Conservation (phyloP, 208 protist species). For the Leishmania gerbilli region DNA sequence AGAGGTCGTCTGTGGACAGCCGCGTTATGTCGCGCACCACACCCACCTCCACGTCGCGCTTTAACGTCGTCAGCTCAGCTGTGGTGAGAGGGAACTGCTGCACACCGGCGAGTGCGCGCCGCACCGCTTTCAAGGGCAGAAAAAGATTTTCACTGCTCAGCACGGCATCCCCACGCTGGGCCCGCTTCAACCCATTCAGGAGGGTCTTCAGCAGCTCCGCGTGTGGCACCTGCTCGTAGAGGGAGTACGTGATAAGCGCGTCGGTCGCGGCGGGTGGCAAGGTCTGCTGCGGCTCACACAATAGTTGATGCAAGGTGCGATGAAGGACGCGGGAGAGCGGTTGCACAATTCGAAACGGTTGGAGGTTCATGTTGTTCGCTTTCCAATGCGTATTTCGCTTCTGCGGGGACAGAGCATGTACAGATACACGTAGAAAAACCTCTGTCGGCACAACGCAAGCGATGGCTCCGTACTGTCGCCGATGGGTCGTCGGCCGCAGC, state of each 20-base stretch:
- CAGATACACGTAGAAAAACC: neutral
- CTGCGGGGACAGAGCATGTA: neutral
- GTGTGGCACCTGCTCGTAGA: slow-evolving; percentile 67
- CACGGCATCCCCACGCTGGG: slow-evolving; percentile 6
- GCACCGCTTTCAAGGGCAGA: slow-evolving; percentile 19
- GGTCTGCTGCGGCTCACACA: slow-evolving; percentile 8
- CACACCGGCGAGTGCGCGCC: slow-evolving; percentile 37
- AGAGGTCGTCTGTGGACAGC: slow-evolving; percentile 25
- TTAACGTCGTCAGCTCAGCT: slow-evolving; percentile 3
- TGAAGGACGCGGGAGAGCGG: slow-evolving; percentile 53
- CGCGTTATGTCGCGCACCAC: slow-evolving; percentile 34
- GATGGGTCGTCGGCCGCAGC: neutral
- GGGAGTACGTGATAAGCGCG: slow-evolving; percentile 38
- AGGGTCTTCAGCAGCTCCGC: slow-evolving; percentile 35
- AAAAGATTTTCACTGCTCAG: slow-evolving; percentile 10
- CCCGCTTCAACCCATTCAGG: neutral
- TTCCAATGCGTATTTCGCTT: neutral
- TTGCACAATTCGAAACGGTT: slow-evolving; percentile 52
- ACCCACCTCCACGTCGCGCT: slow-evolving; percentile 26
- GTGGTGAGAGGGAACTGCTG: slow-evolving; percentile 46
- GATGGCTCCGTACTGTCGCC: neutral
- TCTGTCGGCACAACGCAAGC: neutral
- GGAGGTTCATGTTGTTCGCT: slow-evolving; percentile 46
- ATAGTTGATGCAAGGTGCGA: slow-evolving; percentile 26
- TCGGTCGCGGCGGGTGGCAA: slow-evolving; percentile 31